phyloP scores from a whole-genome alignment of 1,139 yeast genomes.

The Lodderomyces theae region DNA sequence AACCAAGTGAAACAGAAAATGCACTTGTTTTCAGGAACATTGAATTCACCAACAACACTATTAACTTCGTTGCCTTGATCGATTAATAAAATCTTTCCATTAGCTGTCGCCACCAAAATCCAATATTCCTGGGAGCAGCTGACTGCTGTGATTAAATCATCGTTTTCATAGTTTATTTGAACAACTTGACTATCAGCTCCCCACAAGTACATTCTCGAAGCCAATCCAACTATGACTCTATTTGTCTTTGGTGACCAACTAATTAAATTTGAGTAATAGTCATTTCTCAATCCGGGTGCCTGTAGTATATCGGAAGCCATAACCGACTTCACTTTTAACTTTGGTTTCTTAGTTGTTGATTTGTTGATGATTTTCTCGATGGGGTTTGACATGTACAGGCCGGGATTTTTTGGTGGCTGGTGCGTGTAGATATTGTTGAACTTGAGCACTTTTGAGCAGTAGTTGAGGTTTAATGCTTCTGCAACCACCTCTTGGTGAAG shows the following conservation, averaged over 20 bases:
- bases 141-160: conserved; percentile 55
- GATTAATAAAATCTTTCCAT: conserved; percentile 27
- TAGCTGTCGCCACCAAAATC: conserved; percentile 52
- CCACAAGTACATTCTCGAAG: conserved; percentile 65
- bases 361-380: neutral
- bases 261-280: conserved; percentile 74
- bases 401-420: neutral
- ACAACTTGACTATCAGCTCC: conserved; percentile 48
- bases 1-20: conserved; percentile 68
- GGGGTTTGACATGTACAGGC: neutral
- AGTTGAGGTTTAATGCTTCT: conserved; percentile 46
- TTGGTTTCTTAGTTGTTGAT: conserved; percentile 1
- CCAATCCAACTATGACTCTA: conserved; percentile 68
- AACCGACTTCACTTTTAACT: conserved; percentile 3
- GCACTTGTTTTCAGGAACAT: conserved; percentile 23
- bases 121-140: conserved; percentile 49
- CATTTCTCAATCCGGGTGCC: conserved; percentile 76
- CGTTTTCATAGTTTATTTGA: conserved; percentile 20
- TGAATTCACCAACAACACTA: conserved; percentile 11
- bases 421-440: conserved; percentile 16
- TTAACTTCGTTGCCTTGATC: conserved; percentile 17
- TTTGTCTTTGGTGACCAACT: conserved; percentile 64
- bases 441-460: conserved; percentile 30
- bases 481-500: conserved; percentile 33
- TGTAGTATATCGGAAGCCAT: conserved; percentile 37